These are phyloP conservation scores for Vachellia collinsii DNA, from an alignment of 306 rosid genomes.

Conservation along the genomic window DNA sequence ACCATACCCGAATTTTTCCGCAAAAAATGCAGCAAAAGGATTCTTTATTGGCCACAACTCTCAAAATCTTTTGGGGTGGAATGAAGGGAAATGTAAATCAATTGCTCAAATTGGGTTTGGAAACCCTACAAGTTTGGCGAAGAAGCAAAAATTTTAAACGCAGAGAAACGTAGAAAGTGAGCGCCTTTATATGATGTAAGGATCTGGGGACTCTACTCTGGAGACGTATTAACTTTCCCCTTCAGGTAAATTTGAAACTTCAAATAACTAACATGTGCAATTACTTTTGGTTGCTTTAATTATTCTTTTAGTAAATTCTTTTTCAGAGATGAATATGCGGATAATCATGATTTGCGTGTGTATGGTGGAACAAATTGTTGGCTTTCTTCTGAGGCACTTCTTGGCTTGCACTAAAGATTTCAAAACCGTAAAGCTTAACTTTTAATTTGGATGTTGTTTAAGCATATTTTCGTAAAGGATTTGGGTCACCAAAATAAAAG, in stretches of 20 bases:
- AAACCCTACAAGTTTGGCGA: slow-evolving; percentile 47
- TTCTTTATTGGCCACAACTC: background rate
- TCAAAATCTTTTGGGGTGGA: background rate
- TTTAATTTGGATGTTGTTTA: background rate
- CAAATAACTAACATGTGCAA: background rate
- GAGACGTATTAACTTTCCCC: background rate
- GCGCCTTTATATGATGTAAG: slow-evolving; percentile 40
- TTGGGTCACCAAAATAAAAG: too few relatives aligned
- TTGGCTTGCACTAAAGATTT: background rate
- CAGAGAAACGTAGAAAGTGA: slow-evolving; percentile 14
- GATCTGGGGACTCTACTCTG: slow-evolving; percentile 24
- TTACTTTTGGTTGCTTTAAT: background rate
- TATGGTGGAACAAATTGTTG: background rate
- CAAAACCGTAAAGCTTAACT: background rate
- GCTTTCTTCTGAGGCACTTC: background rate
- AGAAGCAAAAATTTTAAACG: slow-evolving; percentile 39
- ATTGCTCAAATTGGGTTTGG: slow-evolving; percentile 32
- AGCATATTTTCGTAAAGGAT: too few relatives aligned
- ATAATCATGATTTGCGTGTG: background rate
- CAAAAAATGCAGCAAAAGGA: background rate
- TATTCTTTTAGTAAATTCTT: background rate
- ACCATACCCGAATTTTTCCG: slow-evolving; percentile 15
- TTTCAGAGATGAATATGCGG: background rate
- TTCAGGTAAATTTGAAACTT: background rate
- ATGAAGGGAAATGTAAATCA: background rate